A percentile compares a stretch with the other conserved stretches of the same genome.
Evolutionary conservation across 352 stramenopile genomes (phyloP).

Genomic region (Phytophthora palmivora): DNA sequence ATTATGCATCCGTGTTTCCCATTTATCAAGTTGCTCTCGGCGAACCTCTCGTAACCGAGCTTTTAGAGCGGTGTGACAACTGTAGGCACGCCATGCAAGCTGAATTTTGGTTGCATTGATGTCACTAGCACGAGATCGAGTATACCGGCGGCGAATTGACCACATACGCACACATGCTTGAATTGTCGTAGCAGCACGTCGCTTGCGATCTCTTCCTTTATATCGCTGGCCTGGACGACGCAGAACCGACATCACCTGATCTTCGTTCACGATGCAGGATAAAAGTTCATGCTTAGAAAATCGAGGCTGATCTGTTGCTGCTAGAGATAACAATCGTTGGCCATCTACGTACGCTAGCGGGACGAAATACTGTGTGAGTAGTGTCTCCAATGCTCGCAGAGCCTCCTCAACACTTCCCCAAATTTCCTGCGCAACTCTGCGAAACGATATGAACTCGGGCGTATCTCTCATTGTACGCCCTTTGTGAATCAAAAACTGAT

Average conservation of each 20-base stretch:
- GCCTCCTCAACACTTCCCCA: slow-evolving; percentile 86
- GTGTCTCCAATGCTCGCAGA: slow-evolving; percentile 70
- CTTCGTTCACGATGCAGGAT: slow-evolving; percentile 87
- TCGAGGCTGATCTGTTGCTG: slow-evolving; percentile 59
- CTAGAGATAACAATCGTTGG: slow-evolving; percentile 75
- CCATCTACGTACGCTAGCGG: slow-evolving; percentile 89
- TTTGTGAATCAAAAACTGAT: slow-evolving; percentile 92
- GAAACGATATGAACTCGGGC: slow-evolving; percentile 89
- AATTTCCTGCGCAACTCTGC: slow-evolving; percentile 74
- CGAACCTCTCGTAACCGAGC: slow-evolving; percentile 45
- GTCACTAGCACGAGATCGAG: slow-evolving; percentile 44
- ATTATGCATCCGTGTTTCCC: slow-evolving; percentile 53
- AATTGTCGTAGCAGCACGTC: slow-evolving; percentile 70
- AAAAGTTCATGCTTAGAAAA: slow-evolving; percentile 74
- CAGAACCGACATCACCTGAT: slow-evolving; percentile 78
- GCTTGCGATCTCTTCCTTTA: slow-evolving; percentile 74
- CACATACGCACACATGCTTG: slow-evolving; percentile 81
- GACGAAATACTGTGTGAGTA: slow-evolving; percentile 87
- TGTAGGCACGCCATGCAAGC: slow-evolving; percentile 61
- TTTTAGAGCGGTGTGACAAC: slow-evolving; percentile 50
- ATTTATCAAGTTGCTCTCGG: slow-evolving; percentile 45
- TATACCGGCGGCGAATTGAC: slow-evolving; percentile 50
- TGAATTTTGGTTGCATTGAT: slow-evolving; percentile 68
- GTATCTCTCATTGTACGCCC: slow-evolving; percentile 80
- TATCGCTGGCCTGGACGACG: slow-evolving; percentile 79